phyloP scores from a whole-genome alignment of 345 rosid species.

The Carallia pectinifolia region DNA sequence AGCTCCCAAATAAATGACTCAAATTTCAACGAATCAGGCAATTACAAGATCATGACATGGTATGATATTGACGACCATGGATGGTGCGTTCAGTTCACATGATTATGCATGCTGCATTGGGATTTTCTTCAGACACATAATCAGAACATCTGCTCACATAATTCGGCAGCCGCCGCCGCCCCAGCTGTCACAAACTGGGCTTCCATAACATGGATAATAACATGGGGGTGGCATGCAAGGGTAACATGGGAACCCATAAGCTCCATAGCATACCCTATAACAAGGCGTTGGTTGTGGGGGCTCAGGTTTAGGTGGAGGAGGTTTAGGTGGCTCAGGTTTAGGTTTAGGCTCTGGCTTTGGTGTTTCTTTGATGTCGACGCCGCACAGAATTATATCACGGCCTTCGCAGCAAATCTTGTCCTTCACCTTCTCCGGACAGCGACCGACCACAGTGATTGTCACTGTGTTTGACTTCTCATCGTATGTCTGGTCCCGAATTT shows the following conservation, averaged over 20 bases:
- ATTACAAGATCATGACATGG: no score
- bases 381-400: constrained; percentile 41
- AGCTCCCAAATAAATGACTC: not conserved
- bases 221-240: no score
- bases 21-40: no score
- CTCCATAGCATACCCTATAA: constrained; percentile 19
- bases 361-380: constrained; percentile 44
- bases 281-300: constrained; percentile 12
- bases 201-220: no score
- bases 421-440: constrained; percentile 69
- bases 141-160: no score
- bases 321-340: not conserved
- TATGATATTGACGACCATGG: not conserved
- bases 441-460: constrained; percentile 69
- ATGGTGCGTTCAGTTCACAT: no score
- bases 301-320: not conserved
- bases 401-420: constrained; percentile 55
- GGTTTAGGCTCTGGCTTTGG: constrained; percentile 6
- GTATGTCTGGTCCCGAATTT: no score
- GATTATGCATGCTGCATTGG: no score
- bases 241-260: no score
- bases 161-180: no score
- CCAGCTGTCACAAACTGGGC: no score
- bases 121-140: no score
- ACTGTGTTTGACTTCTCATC: constrained; percentile 66